phyloP scores from a whole-genome alignment of 2,329 filamentous ascomycete species.

The Colletotrichum chlorophyti region DNA sequence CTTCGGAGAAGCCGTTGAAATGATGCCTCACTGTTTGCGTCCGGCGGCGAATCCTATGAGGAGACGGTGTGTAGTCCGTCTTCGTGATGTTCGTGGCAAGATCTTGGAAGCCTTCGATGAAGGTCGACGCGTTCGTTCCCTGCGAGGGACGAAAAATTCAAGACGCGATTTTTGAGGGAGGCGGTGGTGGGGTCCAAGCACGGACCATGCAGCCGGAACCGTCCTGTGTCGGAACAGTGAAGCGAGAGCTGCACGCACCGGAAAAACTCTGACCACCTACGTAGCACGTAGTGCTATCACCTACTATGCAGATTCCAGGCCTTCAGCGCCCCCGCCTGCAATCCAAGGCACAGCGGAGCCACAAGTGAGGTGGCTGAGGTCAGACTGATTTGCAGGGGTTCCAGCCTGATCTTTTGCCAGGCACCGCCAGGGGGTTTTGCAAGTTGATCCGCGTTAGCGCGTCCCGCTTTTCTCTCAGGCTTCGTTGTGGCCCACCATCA shows the following conservation, averaged over 20 bases:
- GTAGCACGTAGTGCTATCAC: too few relatives aligned
- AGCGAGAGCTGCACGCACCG: background rate
- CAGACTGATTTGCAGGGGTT: slow-evolving; percentile 4
- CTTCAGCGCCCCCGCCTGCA: too few relatives aligned
- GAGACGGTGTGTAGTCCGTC: too few relatives aligned
- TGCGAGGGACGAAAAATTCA: slow-evolving; percentile 15
- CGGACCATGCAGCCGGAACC: slow-evolving; percentile 10
- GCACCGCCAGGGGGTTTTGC: slow-evolving; percentile 5
- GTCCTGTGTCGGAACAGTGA: background rate
- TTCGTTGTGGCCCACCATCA: slow-evolving; percentile 13
- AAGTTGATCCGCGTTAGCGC: slow-evolving; percentile 23
- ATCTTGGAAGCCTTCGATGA: slow-evolving; percentile 3
- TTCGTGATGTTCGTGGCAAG: slow-evolving; percentile 1
- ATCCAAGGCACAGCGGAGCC: too few relatives aligned
- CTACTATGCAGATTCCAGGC: too few relatives aligned
- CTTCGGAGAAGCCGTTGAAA: too few relatives aligned
- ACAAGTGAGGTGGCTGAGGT: background rate
- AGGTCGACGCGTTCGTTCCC: background rate
- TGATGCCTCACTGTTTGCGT: background rate
- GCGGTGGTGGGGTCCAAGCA: slow-evolving; percentile 21
- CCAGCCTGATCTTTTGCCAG: background rate
- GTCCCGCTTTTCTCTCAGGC: slow-evolving; percentile 11
- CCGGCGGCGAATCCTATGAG: too few relatives aligned
- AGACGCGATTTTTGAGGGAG: slow-evolving; percentile 23
- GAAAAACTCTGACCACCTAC: too few relatives aligned